Conservation (phyloP, 169 alveolate genomes). For the Cryptosporidium ryanae region DNA sequence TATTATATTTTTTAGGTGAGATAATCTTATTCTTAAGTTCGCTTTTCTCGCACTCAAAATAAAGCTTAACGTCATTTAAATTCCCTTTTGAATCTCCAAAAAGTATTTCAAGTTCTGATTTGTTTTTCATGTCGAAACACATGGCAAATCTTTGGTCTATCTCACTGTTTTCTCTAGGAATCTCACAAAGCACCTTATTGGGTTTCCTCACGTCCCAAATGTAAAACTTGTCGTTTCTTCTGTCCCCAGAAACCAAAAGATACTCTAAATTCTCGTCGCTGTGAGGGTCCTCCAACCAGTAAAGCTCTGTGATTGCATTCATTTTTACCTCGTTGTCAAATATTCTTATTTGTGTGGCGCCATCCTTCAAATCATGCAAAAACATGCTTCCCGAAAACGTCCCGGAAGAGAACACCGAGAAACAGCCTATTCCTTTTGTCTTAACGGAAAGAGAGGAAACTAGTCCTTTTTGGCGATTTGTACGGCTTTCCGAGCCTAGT, state of each 20-base stretch:
- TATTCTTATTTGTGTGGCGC: slow-evolving; percentile 4
- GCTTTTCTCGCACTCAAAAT: slow-evolving; percentile 10
- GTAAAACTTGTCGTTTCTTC: slow-evolving; percentile 12
- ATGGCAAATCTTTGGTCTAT: slow-evolving; percentile 28
- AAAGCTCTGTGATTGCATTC: slow-evolving; percentile 32
- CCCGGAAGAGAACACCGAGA: slow-evolving; percentile 41
- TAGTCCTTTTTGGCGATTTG: slow-evolving; percentile 31
- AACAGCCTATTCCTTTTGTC: slow-evolving; percentile 61
- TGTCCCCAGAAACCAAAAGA: slow-evolving; percentile 40
- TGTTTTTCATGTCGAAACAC: neutral
- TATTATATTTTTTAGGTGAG: neutral
- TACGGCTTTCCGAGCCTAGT: neutral
- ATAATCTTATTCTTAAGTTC: slow-evolving; percentile 17
- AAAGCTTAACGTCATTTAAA: slow-evolving; percentile 22
- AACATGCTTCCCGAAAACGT: slow-evolving; percentile 36
- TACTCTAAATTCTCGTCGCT: slow-evolving; percentile 14
- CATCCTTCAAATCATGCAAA: slow-evolving; percentile 46
- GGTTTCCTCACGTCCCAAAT: slow-evolving; percentile 71
- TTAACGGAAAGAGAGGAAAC: slow-evolving; percentile 32
- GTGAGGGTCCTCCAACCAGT: slow-evolving; percentile 24
- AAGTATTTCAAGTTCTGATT: neutral
- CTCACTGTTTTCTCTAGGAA: slow-evolving; percentile 18
- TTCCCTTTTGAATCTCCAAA: slow-evolving; percentile 55
- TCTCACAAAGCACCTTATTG: slow-evolving; percentile 15
- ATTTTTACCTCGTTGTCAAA: slow-evolving; percentile 5